Percentiles rank a stretch among this genome's conserved stretches.
These are phyloP conservation scores for Chrysoporthe austroafricana DNA, from an alignment of 2,329 filamentous ascomycete species.

Conservation along the genomic window DNA sequence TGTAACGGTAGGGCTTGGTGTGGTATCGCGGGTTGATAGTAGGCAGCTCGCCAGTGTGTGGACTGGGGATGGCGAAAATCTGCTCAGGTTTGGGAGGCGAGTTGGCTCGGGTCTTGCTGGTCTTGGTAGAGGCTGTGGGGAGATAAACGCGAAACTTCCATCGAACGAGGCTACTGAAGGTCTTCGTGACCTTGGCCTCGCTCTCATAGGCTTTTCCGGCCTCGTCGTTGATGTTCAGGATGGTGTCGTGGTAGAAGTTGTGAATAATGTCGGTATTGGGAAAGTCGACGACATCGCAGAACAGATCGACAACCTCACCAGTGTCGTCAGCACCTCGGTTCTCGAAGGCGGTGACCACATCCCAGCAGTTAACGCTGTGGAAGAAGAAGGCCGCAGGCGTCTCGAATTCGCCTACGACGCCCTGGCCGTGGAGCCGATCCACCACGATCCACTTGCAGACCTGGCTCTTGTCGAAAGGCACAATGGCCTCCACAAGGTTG, in stretches of 20 bases:
- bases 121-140: background rate
- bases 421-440: slow-evolving; percentile 64
- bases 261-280: slow-evolving; percentile 67
- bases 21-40: slow-evolving; percentile 64
- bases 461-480: slow-evolving; percentile 60
- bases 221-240: slow-evolving; percentile 57
- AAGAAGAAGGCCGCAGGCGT: slow-evolving; percentile 76
- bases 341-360: slow-evolving; percentile 48
- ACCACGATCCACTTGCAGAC: slow-evolving; percentile 74
- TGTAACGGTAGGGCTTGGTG: slow-evolving; percentile 60
- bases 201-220: slow-evolving; percentile 48
- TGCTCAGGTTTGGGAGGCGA: background rate
- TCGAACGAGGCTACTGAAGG: slow-evolving; percentile 46
- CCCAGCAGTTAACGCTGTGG: slow-evolving; percentile 78
- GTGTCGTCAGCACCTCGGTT: slow-evolving; percentile 39
- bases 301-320: slow-evolving; percentile 51
- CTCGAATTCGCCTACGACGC: slow-evolving; percentile 71
- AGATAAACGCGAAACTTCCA: slow-evolving; percentile 47
- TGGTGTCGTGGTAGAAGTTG: slow-evolving; percentile 70
- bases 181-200: slow-evolving; percentile 42
- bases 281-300: slow-evolving; percentile 69
- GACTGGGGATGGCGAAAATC: slow-evolving; percentile 50
- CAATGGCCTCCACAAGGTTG: slow-evolving; percentile 71
- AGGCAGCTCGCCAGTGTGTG: slow-evolving; percentile 65
- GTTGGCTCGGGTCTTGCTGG: background rate